A percentile compares a stretch with the other conserved stretches of the same genome.
Evolutionary conservation across 495 filamentous ascomycete species (phyloP).

Genomic region (Astrothelium macrocarpum): DNA sequence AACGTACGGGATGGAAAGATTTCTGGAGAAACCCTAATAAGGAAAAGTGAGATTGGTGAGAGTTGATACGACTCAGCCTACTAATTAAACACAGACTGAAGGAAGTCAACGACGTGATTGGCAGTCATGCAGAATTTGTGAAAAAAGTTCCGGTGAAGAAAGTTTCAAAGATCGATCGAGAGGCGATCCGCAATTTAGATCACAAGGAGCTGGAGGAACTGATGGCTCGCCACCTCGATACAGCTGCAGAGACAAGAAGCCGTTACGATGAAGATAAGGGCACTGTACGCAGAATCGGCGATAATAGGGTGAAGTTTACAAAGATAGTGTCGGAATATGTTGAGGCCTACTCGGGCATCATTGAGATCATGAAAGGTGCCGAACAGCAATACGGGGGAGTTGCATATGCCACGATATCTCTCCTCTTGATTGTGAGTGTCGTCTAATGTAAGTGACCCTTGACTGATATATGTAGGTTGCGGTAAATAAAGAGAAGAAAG

Average conservation of each 20-base stretch:
- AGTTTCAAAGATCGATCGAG: neutral
- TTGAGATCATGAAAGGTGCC: slow-evolving; percentile 2
- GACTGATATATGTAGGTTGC: neutral
- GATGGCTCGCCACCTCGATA: neutral
- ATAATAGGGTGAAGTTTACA: neutral
- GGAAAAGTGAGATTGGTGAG: neutral
- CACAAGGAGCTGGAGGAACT: neutral
- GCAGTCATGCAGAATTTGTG: neutral
- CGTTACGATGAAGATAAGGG: neutral
- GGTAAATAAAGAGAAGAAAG: slow-evolving; percentile 3
- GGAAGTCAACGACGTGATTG: neutral
- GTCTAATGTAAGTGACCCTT: neutral
- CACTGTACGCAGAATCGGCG: neutral
- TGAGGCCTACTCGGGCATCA: neutral
- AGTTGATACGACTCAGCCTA: neutral
- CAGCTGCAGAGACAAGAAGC: neutral
- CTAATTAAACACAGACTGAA: neutral
- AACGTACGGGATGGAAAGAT: neutral
- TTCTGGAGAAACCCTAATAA: slow-evolving; percentile 2
- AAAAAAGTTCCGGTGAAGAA: neutral
- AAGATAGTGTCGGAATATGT: neutral
- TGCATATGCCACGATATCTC: neutral
- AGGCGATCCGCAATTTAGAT: neutral
- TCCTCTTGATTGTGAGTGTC: neutral
- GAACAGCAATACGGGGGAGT: slow-evolving; percentile 1